These are phyloP conservation scores for Saccharomycopsis fermentans DNA, from an alignment of 805 yeast genomes.

Conservation along the genomic window DNA sequence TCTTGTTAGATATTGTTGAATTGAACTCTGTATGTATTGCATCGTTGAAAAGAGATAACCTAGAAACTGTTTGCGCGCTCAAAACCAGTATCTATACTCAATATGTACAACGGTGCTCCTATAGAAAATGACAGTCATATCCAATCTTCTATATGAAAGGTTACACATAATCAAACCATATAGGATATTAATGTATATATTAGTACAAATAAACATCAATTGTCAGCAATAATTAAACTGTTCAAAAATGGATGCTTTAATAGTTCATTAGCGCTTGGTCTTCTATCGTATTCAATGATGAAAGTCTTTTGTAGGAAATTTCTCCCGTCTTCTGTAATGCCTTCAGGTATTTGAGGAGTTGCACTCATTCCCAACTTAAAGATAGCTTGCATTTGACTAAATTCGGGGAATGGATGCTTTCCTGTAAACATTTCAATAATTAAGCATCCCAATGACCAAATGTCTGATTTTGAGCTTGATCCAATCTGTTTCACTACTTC, in stretches of 20 bases:
- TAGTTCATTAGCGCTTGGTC: conserved; percentile 68
- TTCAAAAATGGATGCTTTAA: conserved; percentile 51
- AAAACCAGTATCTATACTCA: neutral
- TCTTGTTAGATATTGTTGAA: neutral
- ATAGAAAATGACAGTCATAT: too few relatives aligned
- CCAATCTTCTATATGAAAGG: too few relatives aligned
- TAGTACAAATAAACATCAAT: neutral
- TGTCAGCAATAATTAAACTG: conserved; percentile 17
- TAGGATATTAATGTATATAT: neutral
- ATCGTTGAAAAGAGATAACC: neutral
- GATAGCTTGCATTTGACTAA: conserved; percentile 94
- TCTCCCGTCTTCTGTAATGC: conserved; percentile 57
- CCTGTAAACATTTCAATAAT: conserved; percentile 95
- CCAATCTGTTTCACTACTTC: conserved; percentile 93
- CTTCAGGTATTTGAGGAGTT: conserved; percentile 65
- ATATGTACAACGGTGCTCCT: too few relatives aligned
- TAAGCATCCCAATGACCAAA: conserved; percentile 95
- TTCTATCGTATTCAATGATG: conserved; percentile 58
- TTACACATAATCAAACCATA: too few relatives aligned
- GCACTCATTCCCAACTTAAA: conserved; percentile 85
- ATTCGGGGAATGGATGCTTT: conserved; percentile 89
- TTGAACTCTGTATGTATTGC: neutral
- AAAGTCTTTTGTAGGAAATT: conserved; percentile 60
- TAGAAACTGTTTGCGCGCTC: neutral
- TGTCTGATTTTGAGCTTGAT: conserved; percentile 86